phyloP scores from a whole-genome alignment of 75 land plant genomes.

The Sequoiadendron giganteum region DNA sequence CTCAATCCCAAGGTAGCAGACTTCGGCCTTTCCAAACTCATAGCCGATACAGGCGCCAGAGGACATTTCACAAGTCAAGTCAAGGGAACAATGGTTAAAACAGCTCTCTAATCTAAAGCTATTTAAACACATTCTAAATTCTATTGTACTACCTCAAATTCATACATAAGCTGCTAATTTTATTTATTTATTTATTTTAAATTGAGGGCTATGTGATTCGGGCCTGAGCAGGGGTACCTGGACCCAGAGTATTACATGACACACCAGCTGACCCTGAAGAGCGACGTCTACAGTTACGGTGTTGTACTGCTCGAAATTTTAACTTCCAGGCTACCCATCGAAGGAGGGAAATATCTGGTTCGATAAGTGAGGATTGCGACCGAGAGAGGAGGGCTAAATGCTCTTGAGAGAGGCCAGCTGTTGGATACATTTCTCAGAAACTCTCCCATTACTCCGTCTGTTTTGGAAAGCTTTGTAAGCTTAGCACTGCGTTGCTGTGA shows the following conservation, averaged over 20 bases:
- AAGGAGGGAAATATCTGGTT: slow-evolving; percentile 27
- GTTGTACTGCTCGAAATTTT: slow-evolving; percentile 37
- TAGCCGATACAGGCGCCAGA: not conserved
- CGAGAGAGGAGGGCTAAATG: slow-evolving; percentile 5
- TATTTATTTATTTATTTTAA: too few relatives aligned
- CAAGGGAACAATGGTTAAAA: slow-evolving; percentile 14
- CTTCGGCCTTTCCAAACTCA: slow-evolving; percentile 23
- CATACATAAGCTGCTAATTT: too few relatives aligned
- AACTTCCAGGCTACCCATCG: slow-evolving; percentile 28
- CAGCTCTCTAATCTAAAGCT: not conserved
- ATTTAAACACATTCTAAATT: not conserved
- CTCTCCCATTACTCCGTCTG: not conserved
- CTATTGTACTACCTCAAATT: not conserved
- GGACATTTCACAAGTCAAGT: slow-evolving; percentile 20
- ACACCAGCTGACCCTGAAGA: slow-evolving; percentile 30
- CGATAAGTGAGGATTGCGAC: slow-evolving; percentile 2
- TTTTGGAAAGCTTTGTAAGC: slow-evolving; percentile 19
- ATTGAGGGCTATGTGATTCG: not conserved
- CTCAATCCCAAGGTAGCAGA: slow-evolving; percentile 21
- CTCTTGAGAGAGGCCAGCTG: not conserved
- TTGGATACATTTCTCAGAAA: not conserved
- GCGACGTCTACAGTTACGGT: slow-evolving; percentile 46
- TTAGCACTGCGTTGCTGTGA: slow-evolving; percentile 29
- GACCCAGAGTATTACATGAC: slow-evolving; percentile 55
- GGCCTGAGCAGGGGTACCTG: slow-evolving; percentile 30